These are phyloP conservation scores for Adansonia rubrostipa DNA, from an alignment of 441 rosid species.

Conservation along the genomic window DNA sequence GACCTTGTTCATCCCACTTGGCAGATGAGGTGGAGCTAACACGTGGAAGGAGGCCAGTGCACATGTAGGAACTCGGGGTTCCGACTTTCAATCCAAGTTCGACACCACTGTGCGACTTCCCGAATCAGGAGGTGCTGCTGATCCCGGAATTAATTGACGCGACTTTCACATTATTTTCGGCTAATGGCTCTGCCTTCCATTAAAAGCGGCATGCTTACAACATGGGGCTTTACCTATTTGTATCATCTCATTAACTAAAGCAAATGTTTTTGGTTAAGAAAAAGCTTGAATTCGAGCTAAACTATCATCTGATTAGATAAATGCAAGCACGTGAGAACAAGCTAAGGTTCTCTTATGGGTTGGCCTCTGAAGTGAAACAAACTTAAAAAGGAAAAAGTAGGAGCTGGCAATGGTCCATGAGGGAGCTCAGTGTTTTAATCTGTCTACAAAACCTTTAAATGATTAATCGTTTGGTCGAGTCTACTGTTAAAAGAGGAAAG, in stretches of 20 bases:
- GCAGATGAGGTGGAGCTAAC: background rate
- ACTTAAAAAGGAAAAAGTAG: background rate
- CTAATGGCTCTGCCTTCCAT: background rate
- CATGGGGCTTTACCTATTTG: background rate
- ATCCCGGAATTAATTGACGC: background rate
- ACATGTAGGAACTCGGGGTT: no score
- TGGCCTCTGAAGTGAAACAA: no score
- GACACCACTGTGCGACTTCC: no score
- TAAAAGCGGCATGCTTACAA: background rate
- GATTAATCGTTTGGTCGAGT: background rate
- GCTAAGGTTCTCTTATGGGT: background rate
- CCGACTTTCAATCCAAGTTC: no score
- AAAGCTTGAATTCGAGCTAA: background rate
- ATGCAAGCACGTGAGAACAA: background rate
- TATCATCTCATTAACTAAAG: background rate
- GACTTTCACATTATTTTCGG: background rate
- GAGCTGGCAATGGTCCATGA: slow-evolving; percentile 2
- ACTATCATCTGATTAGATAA: background rate
- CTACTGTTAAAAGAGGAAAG: background rate
- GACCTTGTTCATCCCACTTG: background rate
- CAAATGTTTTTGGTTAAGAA: background rate
- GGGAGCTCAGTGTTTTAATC: slow-evolving; percentile 2
- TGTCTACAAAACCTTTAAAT: slow-evolving; percentile 9
- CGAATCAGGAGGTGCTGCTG: background rate
- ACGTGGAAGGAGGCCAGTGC: no score